Evolutionary conservation across 2,329 filamentous ascomycete genomes (phyloP), one percentile per base, ranked within the genome.

Genomic region (Bretziella fagacearum): DNA sequence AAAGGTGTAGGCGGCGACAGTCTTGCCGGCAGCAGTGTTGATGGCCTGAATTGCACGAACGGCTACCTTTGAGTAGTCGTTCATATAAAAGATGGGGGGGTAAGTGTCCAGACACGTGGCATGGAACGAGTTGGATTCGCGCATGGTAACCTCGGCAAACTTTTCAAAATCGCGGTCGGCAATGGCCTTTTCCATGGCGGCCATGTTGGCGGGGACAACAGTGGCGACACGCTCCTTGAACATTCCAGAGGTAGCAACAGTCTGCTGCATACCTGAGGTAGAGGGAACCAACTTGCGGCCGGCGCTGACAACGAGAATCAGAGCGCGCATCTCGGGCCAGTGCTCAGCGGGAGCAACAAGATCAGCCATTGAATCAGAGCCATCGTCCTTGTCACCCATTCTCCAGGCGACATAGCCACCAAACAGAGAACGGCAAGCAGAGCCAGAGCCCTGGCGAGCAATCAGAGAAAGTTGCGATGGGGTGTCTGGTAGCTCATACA

Each of bases 21-120:
- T 79, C 65, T 77, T 80, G 46, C 84, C 86, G 3, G 82, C 84
- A 20, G 73, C 71, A 46, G 71, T 70, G 59, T 98, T 98, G 65
- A 96, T 84, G 55, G 79, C 73, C 66, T 98, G 86, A 25, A 95
- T 87, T 13, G 85, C 78, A 45, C 84, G 74, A 51, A 98, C 84
- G 4, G 89, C 86, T 1, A 89, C 85, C 30, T 82, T 71, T 17
- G 81, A 89, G 13, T 89, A 79, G 60, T 98, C 91, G 65, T 95
- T 98, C 71, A 98, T 79, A 70, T 98, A 98, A 65, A 94, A 95
- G 60, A 98, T 98, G 15, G 93, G 91, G 37, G 93, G 91, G 65
- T 85, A 86, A 1, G 91, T 96, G 61, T 98, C 91, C 56, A 93
- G 69, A 62, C 91, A 96, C 49, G 81, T 85, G 30, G 91, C 84